Base-by-base conservation (phyloP, 1,284 basidiomycete genomes). In the Papiliotrema fonsecae region DNA sequence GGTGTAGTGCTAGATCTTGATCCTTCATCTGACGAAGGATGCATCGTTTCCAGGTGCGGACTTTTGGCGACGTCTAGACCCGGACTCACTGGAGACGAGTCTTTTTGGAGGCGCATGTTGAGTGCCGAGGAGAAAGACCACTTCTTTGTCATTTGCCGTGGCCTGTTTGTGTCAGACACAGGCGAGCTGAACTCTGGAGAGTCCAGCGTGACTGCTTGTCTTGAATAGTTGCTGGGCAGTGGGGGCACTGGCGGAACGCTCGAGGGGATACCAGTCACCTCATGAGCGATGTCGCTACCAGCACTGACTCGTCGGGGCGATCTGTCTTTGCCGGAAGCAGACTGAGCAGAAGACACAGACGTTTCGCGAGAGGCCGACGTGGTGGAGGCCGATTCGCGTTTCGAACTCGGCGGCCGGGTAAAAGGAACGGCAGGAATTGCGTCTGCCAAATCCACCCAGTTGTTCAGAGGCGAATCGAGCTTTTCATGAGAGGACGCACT, bases 231-330 rank as follows among this genome's bases (percentile, higher is more conserved):
- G 74, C 96, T 97, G 31, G 94, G 94, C 19, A 98, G 76, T 37
- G 96, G 94, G 28, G 94, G 94, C 1, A 98, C 96, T 21, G 94
- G 94, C 1, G 96, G 94, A 6, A 97, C 91, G 61, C 86, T 84
- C 55, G 82, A 85, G 50, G 82, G 75, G 43, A 77, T 76, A 21
- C 77, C 75, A 35, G 80, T 82, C n/a, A 54, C 50, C 24, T 55
- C 50, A 3, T 45, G 32, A 7, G 87, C 89, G 18, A 83, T 78
- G 67, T 94, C 90, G 70, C 90, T 94, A 22, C 89, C 83, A 2
- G 81, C 85, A 64, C 89, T 94, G 2, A 58, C 52, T 9, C 69
- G 55, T 21, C 67, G 45, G 14, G 50, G 49, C 19, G 55, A 48
- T 45, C 57, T 58, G 19, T 64, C 62, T 4, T 39, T 47, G 6